Conservation (phyloP, 1,284 basidiomycete species). For the Pseudozyma pruni region DNA sequence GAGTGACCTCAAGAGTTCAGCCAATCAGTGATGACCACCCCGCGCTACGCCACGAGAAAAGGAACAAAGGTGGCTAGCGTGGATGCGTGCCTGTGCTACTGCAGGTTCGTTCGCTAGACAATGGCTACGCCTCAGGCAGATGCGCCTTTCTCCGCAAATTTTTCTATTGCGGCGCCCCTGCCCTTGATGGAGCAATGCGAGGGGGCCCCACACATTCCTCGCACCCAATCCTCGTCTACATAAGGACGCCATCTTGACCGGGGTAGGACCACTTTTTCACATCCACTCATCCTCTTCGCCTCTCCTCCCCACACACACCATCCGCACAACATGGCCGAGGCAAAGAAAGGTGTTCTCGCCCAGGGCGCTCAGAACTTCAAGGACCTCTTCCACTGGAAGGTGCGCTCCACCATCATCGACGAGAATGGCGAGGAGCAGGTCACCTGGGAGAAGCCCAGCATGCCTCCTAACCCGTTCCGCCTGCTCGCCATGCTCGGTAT, state of each 20-base stretch:
- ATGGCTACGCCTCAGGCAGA: too few relatives aligned
- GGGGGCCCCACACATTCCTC: neutral
- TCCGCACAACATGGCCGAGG: conserved; percentile 12
- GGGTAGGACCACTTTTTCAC: neutral
- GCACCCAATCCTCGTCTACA: too few relatives aligned
- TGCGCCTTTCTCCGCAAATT: too few relatives aligned
- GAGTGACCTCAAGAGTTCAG: too few relatives aligned
- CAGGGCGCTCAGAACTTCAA: conserved; percentile 42
- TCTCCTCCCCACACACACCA: neutral
- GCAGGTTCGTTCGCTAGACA: too few relatives aligned
- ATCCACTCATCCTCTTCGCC: neutral
- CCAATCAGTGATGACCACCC: conserved; percentile 19
- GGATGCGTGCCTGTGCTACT: neutral
- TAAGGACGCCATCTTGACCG: too few relatives aligned
- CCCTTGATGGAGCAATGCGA: too few relatives aligned
- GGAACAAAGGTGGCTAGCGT: conserved; percentile 9
- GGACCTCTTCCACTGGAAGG: conserved; percentile 48
- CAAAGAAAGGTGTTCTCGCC: conserved; percentile 31
- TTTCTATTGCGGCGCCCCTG: too few relatives aligned
- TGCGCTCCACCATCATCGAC: conserved; percentile 33
- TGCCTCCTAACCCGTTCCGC: conserved; percentile 37
- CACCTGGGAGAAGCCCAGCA: conserved; percentile 26
- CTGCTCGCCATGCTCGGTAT: conserved; percentile 30
- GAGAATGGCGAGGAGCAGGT: conserved; percentile 44
- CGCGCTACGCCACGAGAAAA: conserved; percentile 3